A percentile compares a stretch with the other conserved stretches of the same genome.
phyloP scores from a whole-genome alignment of 192 early-diverging fungal genomes.

The Gigaspora rosea region DNA sequence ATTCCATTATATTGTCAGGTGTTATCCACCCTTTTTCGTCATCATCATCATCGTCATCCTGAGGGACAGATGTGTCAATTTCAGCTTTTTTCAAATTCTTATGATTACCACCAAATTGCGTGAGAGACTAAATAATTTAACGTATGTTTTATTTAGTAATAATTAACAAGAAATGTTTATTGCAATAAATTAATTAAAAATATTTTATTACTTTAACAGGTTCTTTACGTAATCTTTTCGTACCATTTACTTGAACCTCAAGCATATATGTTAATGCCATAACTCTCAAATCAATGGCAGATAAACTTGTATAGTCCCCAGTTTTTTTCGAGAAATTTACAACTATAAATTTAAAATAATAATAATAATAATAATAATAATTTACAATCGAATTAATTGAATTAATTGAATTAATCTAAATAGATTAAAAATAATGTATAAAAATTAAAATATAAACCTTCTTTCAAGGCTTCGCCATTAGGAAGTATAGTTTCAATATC shows the following conservation, averaged over 20 bases:
- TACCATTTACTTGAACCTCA: conserved; percentile 77
- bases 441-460: conserved; percentile 42
- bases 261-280: conserved; percentile 88
- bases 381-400: neutral
- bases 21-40: conserved; percentile 31
- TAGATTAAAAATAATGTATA: neutral
- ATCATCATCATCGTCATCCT: conserved; percentile 13
- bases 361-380: neutral
- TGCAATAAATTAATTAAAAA: neutral
- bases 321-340: conserved; percentile 86
- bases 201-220: conserved; percentile 42
- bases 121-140: neutral
- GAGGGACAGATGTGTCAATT: neutral
- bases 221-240: conserved; percentile 68
- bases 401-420: neutral
- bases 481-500: conserved; percentile 62
- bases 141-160: neutral
- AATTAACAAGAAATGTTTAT: neutral
- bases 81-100: neutral
- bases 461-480: conserved; percentile 63
- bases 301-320: conserved; percentile 84
- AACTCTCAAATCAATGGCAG: conserved; percentile 83
- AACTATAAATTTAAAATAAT: conserved; percentile 47
- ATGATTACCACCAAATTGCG: no score
- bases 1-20: conserved; percentile 20